phyloP scores from a whole-genome alignment of 768 basidiomycete species.

The Leccinum rimulosum region DNA sequence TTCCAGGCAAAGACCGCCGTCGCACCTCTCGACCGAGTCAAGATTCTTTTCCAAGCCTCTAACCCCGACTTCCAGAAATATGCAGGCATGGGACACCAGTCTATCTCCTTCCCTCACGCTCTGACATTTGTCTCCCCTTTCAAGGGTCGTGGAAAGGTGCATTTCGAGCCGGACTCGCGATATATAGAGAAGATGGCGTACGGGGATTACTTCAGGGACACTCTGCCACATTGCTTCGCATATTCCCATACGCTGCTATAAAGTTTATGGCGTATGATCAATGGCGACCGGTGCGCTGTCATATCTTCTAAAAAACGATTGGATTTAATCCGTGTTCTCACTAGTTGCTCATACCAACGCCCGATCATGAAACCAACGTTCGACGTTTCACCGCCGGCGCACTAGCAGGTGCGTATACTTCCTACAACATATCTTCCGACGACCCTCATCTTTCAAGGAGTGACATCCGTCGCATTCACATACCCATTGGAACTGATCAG shows the following conservation, averaged over 20 bases:
- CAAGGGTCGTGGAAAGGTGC: slow-evolving; percentile 88
- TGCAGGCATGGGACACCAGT: slow-evolving; percentile 59
- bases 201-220: slow-evolving; percentile 93
- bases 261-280: slow-evolving; percentile 98
- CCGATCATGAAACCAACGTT: slow-evolving; percentile 69
- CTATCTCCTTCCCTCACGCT: slow-evolving; percentile 25
- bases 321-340: background rate
- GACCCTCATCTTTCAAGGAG: slow-evolving; percentile 45
- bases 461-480: slow-evolving; percentile 84
- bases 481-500: slow-evolving; percentile 96
- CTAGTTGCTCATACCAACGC: slow-evolving; percentile 85
- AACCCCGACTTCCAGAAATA: slow-evolving; percentile 95
- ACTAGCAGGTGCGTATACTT: slow-evolving; percentile 61
- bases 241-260: slow-evolving; percentile 96
- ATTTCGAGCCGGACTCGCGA: slow-evolving; percentile 69
- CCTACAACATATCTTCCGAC: background rate
- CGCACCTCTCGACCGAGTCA: slow-evolving; percentile 95
- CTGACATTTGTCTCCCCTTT: slow-evolving; percentile 7
- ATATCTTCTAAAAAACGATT: background rate
- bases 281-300: slow-evolving; percentile 60
- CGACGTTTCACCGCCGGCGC: slow-evolving; percentile 87
- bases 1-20: slow-evolving; percentile 88
- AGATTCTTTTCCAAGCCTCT: slow-evolving; percentile 97
- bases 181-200: slow-evolving; percentile 65
- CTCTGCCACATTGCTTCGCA: slow-evolving; percentile 88